Percentiles rank a stretch among this genome's conserved stretches.
phyloP scores from a whole-genome alignment of 495 filamentous ascomycete species.

The Lasiosphaeria ovina region DNA sequence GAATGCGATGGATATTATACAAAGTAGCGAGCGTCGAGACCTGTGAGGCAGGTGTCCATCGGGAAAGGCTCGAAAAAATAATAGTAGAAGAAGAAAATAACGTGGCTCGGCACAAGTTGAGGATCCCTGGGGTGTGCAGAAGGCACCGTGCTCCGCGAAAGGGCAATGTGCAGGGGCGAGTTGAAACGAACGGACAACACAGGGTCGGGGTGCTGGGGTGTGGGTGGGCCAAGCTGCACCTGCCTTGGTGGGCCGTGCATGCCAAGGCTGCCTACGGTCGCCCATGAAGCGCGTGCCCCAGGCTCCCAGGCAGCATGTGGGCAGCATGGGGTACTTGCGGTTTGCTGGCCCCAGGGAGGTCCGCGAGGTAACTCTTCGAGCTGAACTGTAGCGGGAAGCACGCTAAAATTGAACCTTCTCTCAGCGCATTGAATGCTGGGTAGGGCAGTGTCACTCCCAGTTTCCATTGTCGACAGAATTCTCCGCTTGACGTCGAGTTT shows the following conservation, averaged over 20 bases:
- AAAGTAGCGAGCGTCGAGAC: conserved; percentile 6
- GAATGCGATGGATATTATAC: conserved; percentile 13
- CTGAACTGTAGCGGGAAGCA: background rate
- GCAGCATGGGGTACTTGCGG: background rate
- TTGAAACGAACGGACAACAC: conserved; percentile 32
- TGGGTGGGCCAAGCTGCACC: conserved; percentile 2
- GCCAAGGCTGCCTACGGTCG: background rate
- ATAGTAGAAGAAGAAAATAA: conserved; percentile 28
- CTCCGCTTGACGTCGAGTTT: background rate
- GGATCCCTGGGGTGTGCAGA: conserved; percentile 20
- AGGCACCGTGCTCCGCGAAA: conserved; percentile 13
- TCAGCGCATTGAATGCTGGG: background rate
- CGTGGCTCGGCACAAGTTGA: conserved; percentile 31
- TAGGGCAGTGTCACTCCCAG: too few species aligned
- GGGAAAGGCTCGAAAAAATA: conserved; percentile 21
- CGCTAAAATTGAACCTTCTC: background rate
- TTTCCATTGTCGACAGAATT: background rate
- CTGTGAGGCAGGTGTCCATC: conserved; percentile 14
- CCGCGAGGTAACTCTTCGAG: background rate
- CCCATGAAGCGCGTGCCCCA: background rate
- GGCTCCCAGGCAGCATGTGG: background rate
- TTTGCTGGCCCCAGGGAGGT: background rate
- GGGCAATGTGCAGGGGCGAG: conserved; percentile 14
- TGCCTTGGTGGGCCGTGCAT: background rate
- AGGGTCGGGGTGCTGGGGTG: conserved; percentile 5